These are phyloP conservation scores for Trichoderma sp. DNA, from an alignment of 2,329 filamentous ascomycete genomes.

Conservation along the genomic window DNA sequence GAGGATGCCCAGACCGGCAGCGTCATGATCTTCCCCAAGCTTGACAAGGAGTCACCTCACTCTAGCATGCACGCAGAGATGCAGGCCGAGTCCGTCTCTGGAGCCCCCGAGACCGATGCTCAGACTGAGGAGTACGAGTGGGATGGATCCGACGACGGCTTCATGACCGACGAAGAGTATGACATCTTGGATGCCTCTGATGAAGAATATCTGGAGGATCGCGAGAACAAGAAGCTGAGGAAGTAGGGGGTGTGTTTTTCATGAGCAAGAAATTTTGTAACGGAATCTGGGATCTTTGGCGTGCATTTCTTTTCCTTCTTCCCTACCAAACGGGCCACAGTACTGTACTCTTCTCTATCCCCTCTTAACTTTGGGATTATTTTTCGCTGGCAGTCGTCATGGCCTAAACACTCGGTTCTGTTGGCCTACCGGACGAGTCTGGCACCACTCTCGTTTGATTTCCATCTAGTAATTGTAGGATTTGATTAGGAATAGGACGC, in stretches of 20 bases:
- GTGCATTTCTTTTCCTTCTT: not conserved
- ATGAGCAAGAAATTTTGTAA: conserved; percentile 1
- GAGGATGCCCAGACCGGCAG: conserved; percentile 45
- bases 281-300: conserved; percentile 16
- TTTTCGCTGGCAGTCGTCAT: not conserved
- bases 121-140: conserved; percentile 60
- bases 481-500: conserved; percentile 14
- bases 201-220: conserved; percentile 71
- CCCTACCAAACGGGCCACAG: conserved; percentile 8
- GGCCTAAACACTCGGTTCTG: not conserved
- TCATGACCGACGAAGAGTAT: conserved; percentile 97
- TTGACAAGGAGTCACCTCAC: conserved; percentile 89
- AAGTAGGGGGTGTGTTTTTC: conserved; percentile 35
- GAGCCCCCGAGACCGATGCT: not conserved
- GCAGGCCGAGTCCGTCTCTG: conserved; percentile 42
- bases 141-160: conserved; percentile 68
- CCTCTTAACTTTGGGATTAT: not conserved
- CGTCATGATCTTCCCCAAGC: conserved; percentile 94
- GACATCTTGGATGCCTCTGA: conserved; percentile 95
- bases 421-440: not conserved
- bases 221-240: conserved; percentile 44
- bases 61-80: conserved; percentile 71
- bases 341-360: conserved; percentile 8
- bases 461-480: conserved; percentile 14
- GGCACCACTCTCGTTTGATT: conserved; percentile 20